Conservation (phyloP, 2,329 filamentous ascomycete genomes). For the Aspergillus japonicus region DNA sequence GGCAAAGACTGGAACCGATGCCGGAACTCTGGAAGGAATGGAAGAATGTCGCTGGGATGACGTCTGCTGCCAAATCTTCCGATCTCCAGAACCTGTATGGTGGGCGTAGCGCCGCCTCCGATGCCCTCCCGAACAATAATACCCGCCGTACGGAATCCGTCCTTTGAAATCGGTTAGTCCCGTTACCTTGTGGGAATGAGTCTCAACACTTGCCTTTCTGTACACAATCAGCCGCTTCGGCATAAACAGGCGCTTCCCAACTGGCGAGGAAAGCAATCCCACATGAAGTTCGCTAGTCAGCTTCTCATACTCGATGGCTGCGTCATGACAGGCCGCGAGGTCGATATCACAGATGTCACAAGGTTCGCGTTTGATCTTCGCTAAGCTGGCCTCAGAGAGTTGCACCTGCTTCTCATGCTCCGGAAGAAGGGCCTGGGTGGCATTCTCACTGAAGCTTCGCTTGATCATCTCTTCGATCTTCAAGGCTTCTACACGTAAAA, state of each 20-base stretch:
- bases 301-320: slow-evolving; percentile 74
- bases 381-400: slow-evolving; percentile 84
- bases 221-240: slow-evolving; percentile 78
- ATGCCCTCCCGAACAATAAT: slow-evolving; percentile 76
- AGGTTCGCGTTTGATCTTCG: slow-evolving; percentile 80
- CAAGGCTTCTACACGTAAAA: slow-evolving; percentile 89
- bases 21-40: slow-evolving; percentile 73
- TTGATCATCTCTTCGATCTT: slow-evolving; percentile 99
- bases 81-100: slow-evolving; percentile 76
- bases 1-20: slow-evolving; percentile 67
- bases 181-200: not conserved
- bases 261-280: slow-evolving; percentile 72
- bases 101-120: slow-evolving; percentile 64
- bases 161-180: slow-evolving; percentile 45
- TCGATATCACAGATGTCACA: slow-evolving; percentile 79
- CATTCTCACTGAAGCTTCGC: slow-evolving; percentile 97
- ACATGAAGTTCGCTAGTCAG: slow-evolving; percentile 80
- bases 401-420: slow-evolving; percentile 96
- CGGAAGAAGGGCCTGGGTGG: slow-evolving; percentile 87
- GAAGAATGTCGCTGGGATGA: slow-evolving; percentile 80
- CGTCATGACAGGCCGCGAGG: slow-evolving; percentile 77
- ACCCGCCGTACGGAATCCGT: slow-evolving; percentile 78
- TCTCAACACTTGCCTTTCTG: slow-evolving; percentile 52
- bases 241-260: slow-evolving; percentile 76
- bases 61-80: slow-evolving; percentile 65